A percentile compares a stretch with the other conserved stretches of the same genome.
Evolutionary conservation across 2,329 filamentous ascomycete species (phyloP).

Genomic region (Gnomoniopsis sp.): DNA sequence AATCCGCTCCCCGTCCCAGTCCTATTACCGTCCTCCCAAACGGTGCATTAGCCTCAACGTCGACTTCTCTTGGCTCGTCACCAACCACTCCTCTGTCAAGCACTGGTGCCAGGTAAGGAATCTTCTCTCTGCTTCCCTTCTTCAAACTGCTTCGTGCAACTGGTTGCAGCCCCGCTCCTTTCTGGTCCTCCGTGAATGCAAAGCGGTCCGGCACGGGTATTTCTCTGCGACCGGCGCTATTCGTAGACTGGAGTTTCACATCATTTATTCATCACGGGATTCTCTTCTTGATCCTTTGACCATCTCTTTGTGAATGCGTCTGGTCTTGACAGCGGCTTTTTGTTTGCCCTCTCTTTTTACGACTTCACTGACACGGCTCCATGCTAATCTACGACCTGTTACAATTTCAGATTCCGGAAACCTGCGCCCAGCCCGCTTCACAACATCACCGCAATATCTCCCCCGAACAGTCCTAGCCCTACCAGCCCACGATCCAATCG

Average conservation of each 20-base stretch:
- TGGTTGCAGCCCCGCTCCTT: neutral
- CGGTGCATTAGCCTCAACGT: constrained; percentile 21
- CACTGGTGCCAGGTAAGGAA: constrained; percentile 23
- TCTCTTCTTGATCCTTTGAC: neutral
- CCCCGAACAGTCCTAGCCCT: constrained; percentile 40
- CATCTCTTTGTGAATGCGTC: neutral
- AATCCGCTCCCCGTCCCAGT: constrained; percentile 18
- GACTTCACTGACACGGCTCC: constrained; percentile 21
- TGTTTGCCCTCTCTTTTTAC: neutral
- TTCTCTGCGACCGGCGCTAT: neutral
- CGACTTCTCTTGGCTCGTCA: constrained; percentile 7
- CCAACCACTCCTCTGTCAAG: constrained; percentile 17
- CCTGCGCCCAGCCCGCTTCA: constrained; percentile 48
- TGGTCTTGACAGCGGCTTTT: neutral
- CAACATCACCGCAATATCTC: constrained; percentile 39
- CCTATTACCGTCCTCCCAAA: constrained; percentile 26
- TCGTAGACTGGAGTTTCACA: neutral
- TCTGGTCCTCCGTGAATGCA: constrained; percentile 1
- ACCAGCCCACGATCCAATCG: constrained; percentile 32
- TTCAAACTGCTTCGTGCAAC: neutral
- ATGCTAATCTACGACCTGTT: constrained; percentile 27
- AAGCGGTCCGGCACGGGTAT: neutral
- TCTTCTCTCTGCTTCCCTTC: neutral
- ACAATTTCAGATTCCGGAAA: constrained; percentile 42
- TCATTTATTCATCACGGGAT: neutral